Evolutionary conservation across 768 basidiomycete species (phyloP).

Genomic region (Lanmaoa rubissima): DNA sequence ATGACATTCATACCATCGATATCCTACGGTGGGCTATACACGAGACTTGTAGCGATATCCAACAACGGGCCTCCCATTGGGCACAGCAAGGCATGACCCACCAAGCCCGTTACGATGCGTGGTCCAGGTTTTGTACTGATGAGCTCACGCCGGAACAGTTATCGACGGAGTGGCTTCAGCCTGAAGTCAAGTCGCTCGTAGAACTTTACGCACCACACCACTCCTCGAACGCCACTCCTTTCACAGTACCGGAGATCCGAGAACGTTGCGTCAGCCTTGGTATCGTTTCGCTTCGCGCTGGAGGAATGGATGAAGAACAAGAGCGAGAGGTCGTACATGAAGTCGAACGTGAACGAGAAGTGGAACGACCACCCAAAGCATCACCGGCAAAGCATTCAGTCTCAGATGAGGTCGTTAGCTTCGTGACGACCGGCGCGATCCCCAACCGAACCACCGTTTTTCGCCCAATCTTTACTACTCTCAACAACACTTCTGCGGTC

Average conservation of each 20-base stretch:
- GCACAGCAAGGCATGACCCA: slow-evolving; percentile 41
- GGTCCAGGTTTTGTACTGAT: slow-evolving; percentile 13
- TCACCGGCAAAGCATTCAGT: slow-evolving; percentile 23
- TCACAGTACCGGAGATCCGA: slow-evolving; percentile 18
- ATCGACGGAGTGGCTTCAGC: slow-evolving; percentile 37
- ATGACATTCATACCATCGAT: slow-evolving; percentile 27
- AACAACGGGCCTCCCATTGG: slow-evolving; percentile 41
- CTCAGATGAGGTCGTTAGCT: not conserved
- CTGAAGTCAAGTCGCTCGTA: slow-evolving; percentile 37
- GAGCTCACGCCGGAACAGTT: not conserved
- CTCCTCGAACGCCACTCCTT: slow-evolving; percentile 2
- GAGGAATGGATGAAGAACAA: slow-evolving; percentile 44
- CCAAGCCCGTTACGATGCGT: slow-evolving; percentile 23
- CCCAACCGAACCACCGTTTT: slow-evolving; percentile 17
- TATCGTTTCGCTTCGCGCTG: slow-evolving; percentile 15
- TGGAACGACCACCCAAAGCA: slow-evolving; percentile 34
- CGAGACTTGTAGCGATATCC: slow-evolving; percentile 42
- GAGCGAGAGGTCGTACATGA: slow-evolving; percentile 46
- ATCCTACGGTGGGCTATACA: slow-evolving; percentile 46
- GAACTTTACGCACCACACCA: slow-evolving; percentile 30
- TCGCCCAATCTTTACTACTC: slow-evolving; percentile 13
- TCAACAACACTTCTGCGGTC: slow-evolving; percentile 1
- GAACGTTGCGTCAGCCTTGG: slow-evolving; percentile 32
- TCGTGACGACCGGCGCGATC: slow-evolving; percentile 29
- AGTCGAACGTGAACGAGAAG: slow-evolving; percentile 38